Evolutionary conservation across 257 asterid species (phyloP).

Genomic region (Fraxinus quadrangulata): DNA sequence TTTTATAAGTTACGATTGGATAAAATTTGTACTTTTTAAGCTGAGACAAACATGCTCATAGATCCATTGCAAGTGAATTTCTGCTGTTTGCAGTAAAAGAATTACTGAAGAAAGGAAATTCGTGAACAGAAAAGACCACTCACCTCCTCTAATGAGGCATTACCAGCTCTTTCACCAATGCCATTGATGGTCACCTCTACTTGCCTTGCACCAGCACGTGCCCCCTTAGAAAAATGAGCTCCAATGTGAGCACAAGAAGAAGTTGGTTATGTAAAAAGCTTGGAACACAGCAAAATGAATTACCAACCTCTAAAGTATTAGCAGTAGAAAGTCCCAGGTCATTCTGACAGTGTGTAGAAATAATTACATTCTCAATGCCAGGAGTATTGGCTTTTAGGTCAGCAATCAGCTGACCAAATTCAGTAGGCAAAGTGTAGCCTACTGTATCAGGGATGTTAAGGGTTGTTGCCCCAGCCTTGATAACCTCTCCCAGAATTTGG

Average conservation of each 20-base stretch:
- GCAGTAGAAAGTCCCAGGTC: slow-evolving; percentile 98
- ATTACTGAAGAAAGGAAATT: background rate
- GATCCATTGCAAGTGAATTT: background rate
- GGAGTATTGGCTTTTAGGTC: slow-evolving; percentile 84
- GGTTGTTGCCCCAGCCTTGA: slow-evolving; percentile 94
- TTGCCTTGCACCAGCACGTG: slow-evolving; percentile 95
- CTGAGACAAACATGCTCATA: background rate
- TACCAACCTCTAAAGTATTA: slow-evolving; percentile 76
- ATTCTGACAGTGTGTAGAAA: slow-evolving; percentile 95
- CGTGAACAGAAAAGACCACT: slow-evolving; percentile 22
- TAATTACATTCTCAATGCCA: slow-evolving; percentile 82
- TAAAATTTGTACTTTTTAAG: background rate
- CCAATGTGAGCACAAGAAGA: slow-evolving; percentile 16
- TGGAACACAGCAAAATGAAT: slow-evolving; percentile 14
- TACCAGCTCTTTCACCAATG: slow-evolving; percentile 98
- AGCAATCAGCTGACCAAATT: slow-evolving; percentile 84
- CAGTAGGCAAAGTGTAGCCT: slow-evolving; percentile 75
- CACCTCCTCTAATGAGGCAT: slow-evolving; percentile 98
- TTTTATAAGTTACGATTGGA: background rate
- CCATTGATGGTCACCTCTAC: slow-evolving; percentile 95
- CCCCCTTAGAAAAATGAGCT: slow-evolving; percentile 61
- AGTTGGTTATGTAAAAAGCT: slow-evolving; percentile 16
- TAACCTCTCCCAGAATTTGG: slow-evolving; percentile 86
- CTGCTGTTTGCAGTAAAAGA: background rate
- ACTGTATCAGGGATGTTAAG: slow-evolving; percentile 97